Conservation (phyloP, 257 asterid genomes). For the Paulownia fortunei region DNA sequence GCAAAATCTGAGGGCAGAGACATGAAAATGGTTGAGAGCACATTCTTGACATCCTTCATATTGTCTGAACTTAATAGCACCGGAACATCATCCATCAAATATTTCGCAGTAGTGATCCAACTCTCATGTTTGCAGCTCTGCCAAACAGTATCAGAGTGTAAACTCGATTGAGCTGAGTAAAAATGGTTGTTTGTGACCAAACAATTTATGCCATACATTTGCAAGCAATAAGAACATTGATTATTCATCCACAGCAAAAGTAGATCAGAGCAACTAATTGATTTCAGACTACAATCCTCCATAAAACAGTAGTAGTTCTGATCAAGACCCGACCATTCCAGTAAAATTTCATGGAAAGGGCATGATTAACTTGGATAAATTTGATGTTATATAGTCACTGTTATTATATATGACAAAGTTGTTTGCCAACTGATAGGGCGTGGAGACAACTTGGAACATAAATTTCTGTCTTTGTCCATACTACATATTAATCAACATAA, state of each 20-base stretch:
- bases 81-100: constrained; percentile 87
- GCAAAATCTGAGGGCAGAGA: constrained; percentile 81
- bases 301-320: no score
- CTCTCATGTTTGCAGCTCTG: constrained; percentile 98
- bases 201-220: neutral
- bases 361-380: neutral
- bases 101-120: constrained; percentile 82
- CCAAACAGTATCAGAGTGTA: constrained; percentile 28
- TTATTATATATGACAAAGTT: neutral
- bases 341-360: neutral
- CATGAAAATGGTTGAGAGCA: constrained; percentile 59
- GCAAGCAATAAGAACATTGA: constrained; percentile 17
- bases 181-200: constrained; percentile 6
- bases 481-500: neutral
- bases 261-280: no score
- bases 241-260: no score
- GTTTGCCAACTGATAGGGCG: constrained; percentile 3
- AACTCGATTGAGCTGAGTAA: constrained; percentile 25
- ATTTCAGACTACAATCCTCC: no score
- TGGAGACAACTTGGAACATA: neutral
- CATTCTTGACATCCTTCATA: constrained; percentile 63
- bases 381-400: neutral
- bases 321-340: constrained; percentile 1
- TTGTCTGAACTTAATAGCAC: constrained; percentile 59
- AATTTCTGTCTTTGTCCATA: neutral